Evolutionary conservation across 1,284 basidiomycete genomes (phyloP), one percentile per base, ranked within the genome.

Genomic region (Melampsora americana): DNA sequence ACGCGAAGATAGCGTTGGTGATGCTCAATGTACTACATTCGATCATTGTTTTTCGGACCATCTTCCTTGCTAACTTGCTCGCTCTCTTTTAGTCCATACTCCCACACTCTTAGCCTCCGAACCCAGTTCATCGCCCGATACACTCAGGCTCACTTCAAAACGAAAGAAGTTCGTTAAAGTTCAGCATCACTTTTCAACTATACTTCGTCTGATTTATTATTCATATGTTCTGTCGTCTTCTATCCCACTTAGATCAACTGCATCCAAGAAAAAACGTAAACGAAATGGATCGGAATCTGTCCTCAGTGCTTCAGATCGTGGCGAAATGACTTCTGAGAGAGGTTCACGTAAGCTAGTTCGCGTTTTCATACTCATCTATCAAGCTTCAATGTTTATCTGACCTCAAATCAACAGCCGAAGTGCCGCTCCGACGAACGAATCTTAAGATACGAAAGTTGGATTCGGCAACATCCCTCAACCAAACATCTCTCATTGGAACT

Each of bases 111-210:
- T 35, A 30, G 32, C 28, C 53, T 53, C 53, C 28, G 16, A 32
- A n/a, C 28, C 23, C 35, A n/a, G 48, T 9, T 66, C 65, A 46
- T 35, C 65, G 1, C 39, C 32, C 32, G 23, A 46, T 59, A n/a
- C 20, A 11, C 30, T 35, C 6, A 32, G 60, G 35, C 48, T 30
- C 46, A 18, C 9, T 5, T 50, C 66, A 68, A 69, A 69, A 32
- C 23, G 16, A 56, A 69, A 60, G 39, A 69, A 50, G 50, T n/a
- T 39, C 18, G 50, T 53, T 6, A 48, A 14, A 23, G 23, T 80
- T 77, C 59, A 66, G 67, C 42, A 79, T 78, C 56, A 74, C 79
- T 18, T 30, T 68, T 76, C 56, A n/a, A 4, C 6, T 32, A 20
- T n/a, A 14, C 50, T n/a, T 7, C 35, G 1, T 66, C 32, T 16